Percentiles rank a stretch among this genome's conserved stretches.
phyloP scores from a whole-genome alignment of 371 early-diverging fungal species.

The Mucor ambiguus region DNA sequence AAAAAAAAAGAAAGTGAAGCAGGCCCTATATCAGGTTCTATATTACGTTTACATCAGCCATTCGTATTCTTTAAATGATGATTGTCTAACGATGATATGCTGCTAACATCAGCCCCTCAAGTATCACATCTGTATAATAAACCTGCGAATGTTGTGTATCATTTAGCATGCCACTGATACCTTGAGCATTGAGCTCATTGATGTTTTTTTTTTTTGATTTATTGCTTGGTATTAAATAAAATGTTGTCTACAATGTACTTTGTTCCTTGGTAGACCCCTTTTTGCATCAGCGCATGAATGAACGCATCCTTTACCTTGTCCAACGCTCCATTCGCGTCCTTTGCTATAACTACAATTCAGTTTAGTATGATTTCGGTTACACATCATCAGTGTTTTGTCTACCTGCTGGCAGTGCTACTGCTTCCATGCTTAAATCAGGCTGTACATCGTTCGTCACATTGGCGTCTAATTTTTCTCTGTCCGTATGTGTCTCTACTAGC shows the following conservation, averaged over 20 bases:
- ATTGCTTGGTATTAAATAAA: not conserved
- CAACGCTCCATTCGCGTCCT: not conserved
- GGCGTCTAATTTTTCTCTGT: slow-evolving; percentile 10
- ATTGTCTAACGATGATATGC: no score
- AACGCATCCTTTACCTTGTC: slow-evolving; percentile 9
- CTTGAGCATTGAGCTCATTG: no score
- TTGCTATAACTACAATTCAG: not conserved
- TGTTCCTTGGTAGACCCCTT: slow-evolving; percentile 13
- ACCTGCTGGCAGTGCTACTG: slow-evolving; percentile 5
- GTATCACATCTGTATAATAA: no score
- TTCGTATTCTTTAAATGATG: no score
- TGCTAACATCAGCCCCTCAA: no score
- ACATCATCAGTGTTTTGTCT: not conserved
- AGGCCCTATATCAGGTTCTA: no score
- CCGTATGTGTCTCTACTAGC: not conserved
- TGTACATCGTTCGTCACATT: slow-evolving; percentile 12
- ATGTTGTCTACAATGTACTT: slow-evolving; percentile 8
- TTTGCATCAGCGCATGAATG: not conserved
- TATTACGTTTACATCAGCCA: no score
- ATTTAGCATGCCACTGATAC: no score
- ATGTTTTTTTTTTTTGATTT: not conserved
- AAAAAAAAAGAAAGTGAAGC: no score
- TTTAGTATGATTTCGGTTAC: not conserved
- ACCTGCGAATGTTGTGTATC: no score
- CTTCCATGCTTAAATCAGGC: slow-evolving; percentile 9